Evolutionary conservation across 805 yeast species (phyloP).

Genomic region (Candida germanica): DNA sequence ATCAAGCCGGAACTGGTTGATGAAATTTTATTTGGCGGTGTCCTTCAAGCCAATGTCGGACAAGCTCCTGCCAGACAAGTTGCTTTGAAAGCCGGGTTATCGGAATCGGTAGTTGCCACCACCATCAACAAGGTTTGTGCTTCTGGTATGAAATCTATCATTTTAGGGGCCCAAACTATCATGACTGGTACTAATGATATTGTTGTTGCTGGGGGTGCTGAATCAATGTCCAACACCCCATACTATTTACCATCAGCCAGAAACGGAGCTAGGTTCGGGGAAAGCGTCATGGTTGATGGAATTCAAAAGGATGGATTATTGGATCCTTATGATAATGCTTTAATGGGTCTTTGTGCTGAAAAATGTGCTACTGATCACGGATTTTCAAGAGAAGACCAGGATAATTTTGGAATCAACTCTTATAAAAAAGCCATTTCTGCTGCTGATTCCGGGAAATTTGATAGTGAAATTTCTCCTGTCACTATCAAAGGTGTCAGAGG

Average conservation of each 20-base stretch:
- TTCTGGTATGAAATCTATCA: slow-evolving; percentile 89
- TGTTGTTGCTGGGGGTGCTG: slow-evolving; percentile 96
- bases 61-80: slow-evolving; percentile 99
- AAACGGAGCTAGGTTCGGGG: slow-evolving; percentile 88
- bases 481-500: slow-evolving; percentile 86
- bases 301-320: slow-evolving; percentile 87
- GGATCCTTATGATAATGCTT: slow-evolving; percentile 83
- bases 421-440: slow-evolving; percentile 87
- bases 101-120: slow-evolving; percentile 77
- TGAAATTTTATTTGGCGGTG: slow-evolving; percentile 91
- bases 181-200: slow-evolving; percentile 87
- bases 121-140: slow-evolving; percentile 97
- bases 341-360: slow-evolving; percentile 98
- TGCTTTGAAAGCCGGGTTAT: slow-evolving; percentile 84
- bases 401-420: slow-evolving; percentile 78
- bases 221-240: slow-evolving; percentile 94
- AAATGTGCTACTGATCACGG: slow-evolving; percentile 85
- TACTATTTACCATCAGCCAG: slow-evolving; percentile 74
- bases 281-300: slow-evolving; percentile 76
- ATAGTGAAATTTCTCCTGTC: slow-evolving; percentile 77
- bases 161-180: slow-evolving; percentile 87
- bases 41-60: slow-evolving; percentile 87
- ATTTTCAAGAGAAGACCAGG: slow-evolving; percentile 83
- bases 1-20: slow-evolving; percentile 76
- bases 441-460: slow-evolving; percentile 75